Evolutionary conservation across 495 filamentous ascomycete genomes (phyloP), one percentile per base, ranked within the genome.

Genomic region (Neurospora sp.): DNA sequence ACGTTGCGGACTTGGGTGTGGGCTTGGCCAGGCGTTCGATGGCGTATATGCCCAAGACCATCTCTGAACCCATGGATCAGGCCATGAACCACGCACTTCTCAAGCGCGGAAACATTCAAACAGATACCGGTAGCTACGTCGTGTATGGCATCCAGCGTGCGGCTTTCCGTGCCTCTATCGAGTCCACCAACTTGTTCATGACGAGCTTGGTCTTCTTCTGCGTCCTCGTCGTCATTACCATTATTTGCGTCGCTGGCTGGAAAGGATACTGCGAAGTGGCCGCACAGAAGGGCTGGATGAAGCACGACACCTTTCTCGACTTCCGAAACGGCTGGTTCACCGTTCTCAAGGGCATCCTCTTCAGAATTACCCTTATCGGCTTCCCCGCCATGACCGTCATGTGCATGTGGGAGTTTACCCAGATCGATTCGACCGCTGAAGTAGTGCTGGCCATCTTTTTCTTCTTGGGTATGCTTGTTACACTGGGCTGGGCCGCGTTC

Each of bases 351-450:
- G 96, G 96, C 68, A 98, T 99, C 76, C 83, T 98, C 73, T 99
- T 96, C 87, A 92, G 96, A 44, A 82, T 97, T 76, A 93, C 95
- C 40, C 87, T 98, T 48, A 98, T 99, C 74, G 96, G 95, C 68
- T 97, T 93, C 82, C 94, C 96, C 10, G 94, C 97, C 81, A 98
- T 98, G 89, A 86, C 88, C 70, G 91, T 97, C 31, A 89, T 98
- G 22, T 97, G 93, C 80, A 87, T 98, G 74, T 99, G 96, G 96
- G 96, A 99, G 80, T 90, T 98, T 69, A 98, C 94, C 4, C 85
- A 88, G 71, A 85, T 87, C 68, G 95, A 99, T 80, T 98, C 95
- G 3, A 84, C 91, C 3, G 96, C 93, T 53, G 93, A 96, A 79
- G 86, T 98, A 17, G 91, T 97, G 14, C 84, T 98, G 69, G 96